These are phyloP conservation scores for Aspergillus heteromorphus DNA, from an alignment of 495 filamentous ascomycete species.

Conservation along the genomic window DNA sequence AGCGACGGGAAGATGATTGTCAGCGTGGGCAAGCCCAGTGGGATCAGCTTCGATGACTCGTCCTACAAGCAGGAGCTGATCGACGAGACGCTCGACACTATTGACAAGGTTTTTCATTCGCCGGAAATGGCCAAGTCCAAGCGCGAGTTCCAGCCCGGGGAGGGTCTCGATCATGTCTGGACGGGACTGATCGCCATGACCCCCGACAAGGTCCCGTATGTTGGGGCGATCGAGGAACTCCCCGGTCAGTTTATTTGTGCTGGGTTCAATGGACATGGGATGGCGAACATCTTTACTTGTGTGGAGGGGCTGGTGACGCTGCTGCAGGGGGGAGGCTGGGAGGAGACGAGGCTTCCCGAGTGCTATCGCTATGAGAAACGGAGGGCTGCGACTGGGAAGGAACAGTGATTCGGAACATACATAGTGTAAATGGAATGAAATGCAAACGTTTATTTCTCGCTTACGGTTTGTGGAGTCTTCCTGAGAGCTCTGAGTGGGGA, in stretches of 20 bases:
- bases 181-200: constrained; percentile 33
- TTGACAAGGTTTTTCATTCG: too few relatives aligned
- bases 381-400: too few relatives aligned
- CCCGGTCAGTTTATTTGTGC: constrained; percentile 31
- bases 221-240: constrained; percentile 22
- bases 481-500: too few relatives aligned
- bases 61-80: constrained; percentile 23
- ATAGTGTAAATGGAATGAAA: too few relatives aligned
- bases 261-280: constrained; percentile 34
- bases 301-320: background rate
- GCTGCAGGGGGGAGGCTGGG: too few relatives aligned
- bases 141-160: constrained; percentile 18
- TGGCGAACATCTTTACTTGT: constrained; percentile 32
- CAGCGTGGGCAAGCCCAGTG: constrained; percentile 15
- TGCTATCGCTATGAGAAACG: too few relatives aligned
- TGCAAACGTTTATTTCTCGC: too few relatives aligned
- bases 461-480: too few relatives aligned
- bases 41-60: constrained; percentile 23
- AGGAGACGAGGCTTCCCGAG: too few relatives aligned
- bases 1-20: constrained; percentile 25
- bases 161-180: constrained; percentile 29
- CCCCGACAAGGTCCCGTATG: constrained; percentile 26
- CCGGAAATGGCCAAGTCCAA: too few relatives aligned
- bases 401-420: too few relatives aligned
- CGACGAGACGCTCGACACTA: constrained; percentile 14